A percentile compares a stretch with the other conserved stretches of the same genome.
Conservation (phyloP, 208 protist species). For the Trypanosoma scelopori region DNA sequence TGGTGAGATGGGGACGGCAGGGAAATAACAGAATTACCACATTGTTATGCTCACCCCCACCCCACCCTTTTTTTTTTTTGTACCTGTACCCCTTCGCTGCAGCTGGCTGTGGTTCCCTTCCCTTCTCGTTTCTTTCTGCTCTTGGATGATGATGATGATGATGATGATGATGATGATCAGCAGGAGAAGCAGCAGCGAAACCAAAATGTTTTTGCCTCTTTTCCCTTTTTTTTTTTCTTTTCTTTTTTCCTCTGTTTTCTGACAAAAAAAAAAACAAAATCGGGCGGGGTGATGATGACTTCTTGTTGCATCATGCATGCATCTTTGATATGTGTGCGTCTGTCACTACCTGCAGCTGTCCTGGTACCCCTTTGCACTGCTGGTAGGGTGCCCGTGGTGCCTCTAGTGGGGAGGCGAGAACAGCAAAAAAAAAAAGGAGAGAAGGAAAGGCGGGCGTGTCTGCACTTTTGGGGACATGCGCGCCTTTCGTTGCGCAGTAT, state of each 20-base stretch:
- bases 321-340: background rate
- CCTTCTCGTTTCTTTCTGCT: background rate
- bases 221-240: background rate
- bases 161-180: too few relatives aligned
- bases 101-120: background rate
- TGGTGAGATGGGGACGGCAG: background rate
- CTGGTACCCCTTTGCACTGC: background rate
- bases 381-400: too few relatives aligned
- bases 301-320: too few relatives aligned
- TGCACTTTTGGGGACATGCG: conserved; percentile 13
- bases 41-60: background rate
- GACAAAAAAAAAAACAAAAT: too few relatives aligned
- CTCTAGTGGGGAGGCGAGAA: background rate
- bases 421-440: background rate
- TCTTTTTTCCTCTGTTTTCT: too few relatives aligned
- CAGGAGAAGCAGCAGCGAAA: background rate
- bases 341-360: background rate
- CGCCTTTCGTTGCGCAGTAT: background rate
- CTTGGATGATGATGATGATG: too few relatives aligned
- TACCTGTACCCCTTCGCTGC: background rate
- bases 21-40: background rate
- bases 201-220: background rate
- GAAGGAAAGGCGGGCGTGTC: too few relatives aligned
- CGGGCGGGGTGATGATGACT: too few relatives aligned
- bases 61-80: conserved; percentile 12